A percentile compares a stretch with the other conserved stretches of the same genome.
Evolutionary conservation across 805 yeast species (phyloP).

Genomic region (Metschnikowia anglica): DNA sequence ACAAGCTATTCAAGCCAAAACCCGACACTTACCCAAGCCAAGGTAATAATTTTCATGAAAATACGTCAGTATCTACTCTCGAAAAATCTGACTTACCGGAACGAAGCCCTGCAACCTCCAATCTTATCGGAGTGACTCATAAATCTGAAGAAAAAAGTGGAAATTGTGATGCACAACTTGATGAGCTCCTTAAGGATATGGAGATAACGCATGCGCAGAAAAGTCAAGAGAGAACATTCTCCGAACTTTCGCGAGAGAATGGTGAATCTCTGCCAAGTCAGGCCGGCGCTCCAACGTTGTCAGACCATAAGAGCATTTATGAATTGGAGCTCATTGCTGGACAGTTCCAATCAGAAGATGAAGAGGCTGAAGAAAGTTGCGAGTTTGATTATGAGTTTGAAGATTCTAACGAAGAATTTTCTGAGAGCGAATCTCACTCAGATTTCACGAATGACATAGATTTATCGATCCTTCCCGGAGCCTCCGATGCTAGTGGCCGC

Average conservation of each 20-base stretch:
- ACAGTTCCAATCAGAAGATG: constrained; percentile 29
- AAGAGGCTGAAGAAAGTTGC: background rate
- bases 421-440: constrained; percentile 31
- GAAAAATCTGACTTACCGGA: too few species aligned
- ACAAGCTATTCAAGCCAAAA: constrained; percentile 10
- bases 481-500: constrained; percentile 20
- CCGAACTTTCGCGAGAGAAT: background rate
- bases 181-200: constrained; percentile 38
- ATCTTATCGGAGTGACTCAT: background rate
- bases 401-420: constrained; percentile 36
- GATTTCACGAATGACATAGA: constrained; percentile 29
- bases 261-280: background rate
- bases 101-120: background rate
- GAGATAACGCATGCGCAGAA: constrained; percentile 20
- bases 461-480: constrained; percentile 16
- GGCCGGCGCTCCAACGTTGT: background rate
- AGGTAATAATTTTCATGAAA: background rate
- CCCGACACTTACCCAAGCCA: background rate
- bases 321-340: constrained; percentile 57
- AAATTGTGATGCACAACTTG: constrained; percentile 22
- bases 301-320: constrained; percentile 30
- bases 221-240: background rate
- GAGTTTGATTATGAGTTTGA: constrained; percentile 14
- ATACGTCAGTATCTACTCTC: too few species aligned
- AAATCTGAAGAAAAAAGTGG: background rate